Conservation (phyloP, 1,284 basidiomycete species). For the Ustilago lituana region DNA sequence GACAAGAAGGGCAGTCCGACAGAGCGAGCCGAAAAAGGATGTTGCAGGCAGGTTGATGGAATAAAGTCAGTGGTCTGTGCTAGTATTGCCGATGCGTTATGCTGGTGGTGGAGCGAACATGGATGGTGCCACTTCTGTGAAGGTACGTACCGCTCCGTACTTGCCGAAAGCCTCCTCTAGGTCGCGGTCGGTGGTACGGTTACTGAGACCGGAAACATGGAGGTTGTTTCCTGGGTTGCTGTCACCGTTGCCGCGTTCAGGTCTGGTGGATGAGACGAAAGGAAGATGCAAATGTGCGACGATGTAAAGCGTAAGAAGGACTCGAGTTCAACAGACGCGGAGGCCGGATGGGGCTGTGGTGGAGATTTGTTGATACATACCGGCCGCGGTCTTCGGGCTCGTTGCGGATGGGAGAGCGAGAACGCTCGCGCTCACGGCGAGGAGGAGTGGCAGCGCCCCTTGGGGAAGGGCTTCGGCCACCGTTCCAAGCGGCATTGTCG, state of each 20-base stretch:
- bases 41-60: neutral
- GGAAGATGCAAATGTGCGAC: too few relatives aligned
- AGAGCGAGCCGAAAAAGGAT: too few relatives aligned
- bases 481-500: constrained; percentile 45
- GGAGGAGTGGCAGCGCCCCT: constrained; percentile 48
- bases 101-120: neutral
- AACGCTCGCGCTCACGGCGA: constrained; percentile 52
- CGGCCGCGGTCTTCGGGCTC: constrained; percentile 44
- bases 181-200: constrained; percentile 81
- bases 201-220: constrained; percentile 87
- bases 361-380: constrained; percentile 22
- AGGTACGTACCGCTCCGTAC: constrained; percentile 80
- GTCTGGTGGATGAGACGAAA: too few relatives aligned
- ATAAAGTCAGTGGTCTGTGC: constrained; percentile 3
- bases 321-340: too few relatives aligned
- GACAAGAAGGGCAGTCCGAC: neutral
- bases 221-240: constrained; percentile 93
- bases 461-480: constrained; percentile 50
- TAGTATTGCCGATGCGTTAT: neutral
- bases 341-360: too few relatives aligned
- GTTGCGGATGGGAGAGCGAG: constrained; percentile 33
- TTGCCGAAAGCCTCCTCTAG: constrained; percentile 88
- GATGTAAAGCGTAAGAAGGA: too few relatives aligned
- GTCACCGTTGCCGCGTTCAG: constrained; percentile 69
- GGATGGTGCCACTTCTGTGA: too few relatives aligned